These are phyloP conservation scores for Tympanopsis confertula DNA, from an alignment of 2,329 filamentous ascomycete genomes.

Conservation along the genomic window DNA sequence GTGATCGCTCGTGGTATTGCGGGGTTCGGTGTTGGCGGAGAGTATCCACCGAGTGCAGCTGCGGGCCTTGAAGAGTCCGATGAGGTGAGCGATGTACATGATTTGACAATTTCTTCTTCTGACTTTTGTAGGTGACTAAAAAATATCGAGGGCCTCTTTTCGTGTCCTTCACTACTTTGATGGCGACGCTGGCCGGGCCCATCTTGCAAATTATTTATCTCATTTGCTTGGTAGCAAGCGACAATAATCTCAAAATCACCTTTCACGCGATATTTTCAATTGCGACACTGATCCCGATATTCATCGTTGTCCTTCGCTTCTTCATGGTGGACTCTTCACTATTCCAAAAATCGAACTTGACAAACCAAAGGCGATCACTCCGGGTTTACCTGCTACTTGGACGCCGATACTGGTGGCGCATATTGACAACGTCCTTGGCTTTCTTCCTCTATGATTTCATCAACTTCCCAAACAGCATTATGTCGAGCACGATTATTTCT, in stretches of 20 bases:
- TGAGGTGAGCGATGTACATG: slow-evolving; percentile 10
- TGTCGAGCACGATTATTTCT: slow-evolving; percentile 29
- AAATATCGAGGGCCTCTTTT: slow-evolving; percentile 12
- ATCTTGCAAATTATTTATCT: slow-evolving; percentile 11
- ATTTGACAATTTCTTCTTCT: slow-evolving; percentile 12
- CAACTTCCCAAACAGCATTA: slow-evolving; percentile 30
- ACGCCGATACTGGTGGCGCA: slow-evolving; percentile 31
- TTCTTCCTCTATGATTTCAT: slow-evolving; percentile 40
- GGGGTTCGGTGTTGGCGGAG: slow-evolving; percentile 15
- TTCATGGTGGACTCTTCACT: slow-evolving; percentile 29
- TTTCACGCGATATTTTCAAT: slow-evolving; percentile 20
- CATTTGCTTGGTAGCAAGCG: slow-evolving; percentile 12
- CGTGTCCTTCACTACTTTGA: slow-evolving; percentile 12
- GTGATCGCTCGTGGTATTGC: slow-evolving; percentile 6
- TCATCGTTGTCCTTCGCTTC: slow-evolving; percentile 27
- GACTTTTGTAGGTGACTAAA: slow-evolving; percentile 13
- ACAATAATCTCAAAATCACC: slow-evolving; percentile 5
- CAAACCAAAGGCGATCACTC: slow-evolving; percentile 26
- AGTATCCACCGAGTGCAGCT: slow-evolving; percentile 15
- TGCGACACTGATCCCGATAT: slow-evolving; percentile 23
- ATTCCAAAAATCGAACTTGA: slow-evolving; percentile 26
- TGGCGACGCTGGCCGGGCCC: slow-evolving; percentile 12
- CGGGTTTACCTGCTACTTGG: slow-evolving; percentile 24
- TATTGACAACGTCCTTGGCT: slow-evolving; percentile 32
- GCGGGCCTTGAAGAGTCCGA: slow-evolving; percentile 13